Percentiles rank a stretch among this genome's conserved stretches.
These are phyloP conservation scores for Arthrobotrys iridis DNA, from an alignment of 2,329 filamentous ascomycete genomes.

Conservation along the genomic window DNA sequence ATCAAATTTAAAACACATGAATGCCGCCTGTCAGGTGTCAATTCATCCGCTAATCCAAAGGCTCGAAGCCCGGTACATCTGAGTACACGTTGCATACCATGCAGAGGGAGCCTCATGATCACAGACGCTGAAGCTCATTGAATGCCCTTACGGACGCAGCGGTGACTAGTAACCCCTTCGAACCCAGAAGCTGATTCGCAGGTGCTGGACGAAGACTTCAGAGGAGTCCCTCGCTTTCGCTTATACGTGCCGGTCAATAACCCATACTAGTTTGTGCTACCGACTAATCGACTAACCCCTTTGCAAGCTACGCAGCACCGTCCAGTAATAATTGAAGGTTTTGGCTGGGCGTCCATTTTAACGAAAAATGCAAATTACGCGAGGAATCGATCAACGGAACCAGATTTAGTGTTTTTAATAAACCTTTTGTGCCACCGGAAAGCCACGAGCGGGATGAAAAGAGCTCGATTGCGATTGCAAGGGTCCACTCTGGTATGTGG, in stretches of 20 bases:
- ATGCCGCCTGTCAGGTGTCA: background rate
- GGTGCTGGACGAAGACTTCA: no score
- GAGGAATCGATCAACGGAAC: conserved; percentile 26
- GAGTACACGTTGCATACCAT: background rate
- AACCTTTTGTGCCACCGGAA: conserved; percentile 13
- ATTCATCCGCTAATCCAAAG: background rate
- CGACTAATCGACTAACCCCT: background rate
- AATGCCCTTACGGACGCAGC: background rate
- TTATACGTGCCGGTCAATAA: background rate
- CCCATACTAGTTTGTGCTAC: background rate
- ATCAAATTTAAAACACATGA: background rate
- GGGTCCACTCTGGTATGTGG: conserved; percentile 5
- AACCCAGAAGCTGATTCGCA: no score
- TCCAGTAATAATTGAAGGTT: no score
- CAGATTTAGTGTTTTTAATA: conserved; percentile 29
- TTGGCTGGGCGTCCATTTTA: no score
- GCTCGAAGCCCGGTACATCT: conserved; percentile 18
- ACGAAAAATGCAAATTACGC: conserved; percentile 20
- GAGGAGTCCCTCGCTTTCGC: background rate
- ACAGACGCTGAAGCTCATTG: background rate
- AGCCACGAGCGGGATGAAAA: background rate
- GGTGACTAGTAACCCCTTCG: background rate
- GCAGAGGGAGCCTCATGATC: background rate
- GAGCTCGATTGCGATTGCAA: background rate
- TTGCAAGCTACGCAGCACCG: no score